These are phyloP conservation scores for Aspergillus bertholletiae DNA, from an alignment of 495 filamentous ascomycete species.

Conservation along the genomic window DNA sequence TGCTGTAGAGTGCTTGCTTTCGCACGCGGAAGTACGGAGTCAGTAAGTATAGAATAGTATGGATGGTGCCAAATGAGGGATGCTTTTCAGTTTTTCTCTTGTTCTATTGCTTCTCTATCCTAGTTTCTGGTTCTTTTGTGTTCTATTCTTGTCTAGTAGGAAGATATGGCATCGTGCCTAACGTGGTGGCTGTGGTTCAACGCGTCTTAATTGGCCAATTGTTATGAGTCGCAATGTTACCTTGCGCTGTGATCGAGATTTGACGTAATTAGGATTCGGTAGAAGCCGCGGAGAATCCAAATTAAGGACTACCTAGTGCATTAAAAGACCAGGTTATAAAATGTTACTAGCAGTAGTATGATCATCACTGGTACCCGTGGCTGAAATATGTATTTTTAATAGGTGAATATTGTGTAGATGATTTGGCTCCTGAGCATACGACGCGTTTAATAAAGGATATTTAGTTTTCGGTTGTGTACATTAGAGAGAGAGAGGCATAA, in stretches of 20 bases:
- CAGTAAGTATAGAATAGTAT: too few species aligned
- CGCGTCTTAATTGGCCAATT: background rate
- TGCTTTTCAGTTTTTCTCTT: background rate
- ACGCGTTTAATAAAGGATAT: too few species aligned
- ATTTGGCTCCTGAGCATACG: too few species aligned
- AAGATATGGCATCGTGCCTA: background rate
- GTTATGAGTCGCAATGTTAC: background rate
- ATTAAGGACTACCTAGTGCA: background rate
- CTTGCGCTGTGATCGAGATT: background rate
- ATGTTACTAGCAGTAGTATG: background rate
- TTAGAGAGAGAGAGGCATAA: too few species aligned
- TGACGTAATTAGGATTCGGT: background rate
- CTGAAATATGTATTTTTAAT: background rate
- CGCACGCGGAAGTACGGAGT: background rate
- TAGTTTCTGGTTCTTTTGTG: background rate
- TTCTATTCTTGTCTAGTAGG: too few species aligned
- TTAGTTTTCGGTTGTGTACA: too few species aligned
- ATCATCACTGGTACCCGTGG: background rate
- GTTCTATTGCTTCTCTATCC: background rate
- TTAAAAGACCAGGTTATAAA: background rate
- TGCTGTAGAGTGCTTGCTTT: background rate
- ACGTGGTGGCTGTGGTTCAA: background rate
- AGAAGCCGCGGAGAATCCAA: background rate
- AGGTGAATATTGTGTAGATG: background rate
- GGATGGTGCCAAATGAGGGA: too few species aligned